Percentiles rank a stretch among this genome's conserved stretches.
phyloP scores from a whole-genome alignment of 805 yeast species.

The Ogataea populi-albae region DNA sequence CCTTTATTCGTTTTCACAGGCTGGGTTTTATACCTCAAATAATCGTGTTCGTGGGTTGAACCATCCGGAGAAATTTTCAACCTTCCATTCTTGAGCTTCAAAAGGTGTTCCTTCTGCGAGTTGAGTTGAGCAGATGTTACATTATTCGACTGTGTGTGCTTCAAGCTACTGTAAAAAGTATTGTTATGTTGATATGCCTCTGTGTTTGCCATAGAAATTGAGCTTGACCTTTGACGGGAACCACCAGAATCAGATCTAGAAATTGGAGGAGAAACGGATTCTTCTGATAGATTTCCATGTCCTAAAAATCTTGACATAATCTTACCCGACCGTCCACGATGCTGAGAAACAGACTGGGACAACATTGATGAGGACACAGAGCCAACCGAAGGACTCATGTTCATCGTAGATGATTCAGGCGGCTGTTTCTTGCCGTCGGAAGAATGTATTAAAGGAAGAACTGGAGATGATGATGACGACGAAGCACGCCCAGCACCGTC shows the following conservation, averaged over 20 bases:
- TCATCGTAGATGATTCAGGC: constrained; percentile 2
- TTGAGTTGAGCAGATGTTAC: constrained; percentile 20
- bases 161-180: constrained; percentile 14
- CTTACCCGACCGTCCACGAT: constrained; percentile 22
- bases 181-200: constrained; percentile 14
- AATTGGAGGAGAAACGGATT: constrained; percentile 22
- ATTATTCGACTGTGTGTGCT: constrained; percentile 28
- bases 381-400: constrained; percentile 10
- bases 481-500: constrained; percentile 1
- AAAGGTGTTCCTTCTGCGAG: constrained; percentile 24
- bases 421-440: background rate
- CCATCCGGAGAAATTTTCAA: constrained; percentile 31
- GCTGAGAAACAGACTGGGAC: constrained; percentile 11
- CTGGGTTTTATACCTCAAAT: constrained; percentile 31
- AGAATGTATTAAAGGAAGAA: background rate
- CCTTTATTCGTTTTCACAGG: constrained; percentile 27
- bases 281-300: constrained; percentile 17
- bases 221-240: constrained; percentile 21
- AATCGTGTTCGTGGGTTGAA: constrained; percentile 35
- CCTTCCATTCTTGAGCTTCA: constrained; percentile 30
- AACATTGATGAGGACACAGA: constrained; percentile 11
- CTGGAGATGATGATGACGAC: constrained; percentile 5
- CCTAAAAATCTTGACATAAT: constrained; percentile 22
- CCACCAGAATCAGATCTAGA: constrained; percentile 20
- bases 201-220: constrained; percentile 21